Base-by-base conservation (phyloP, 345 rosid species). In the Rhizophora mangle region DNA sequence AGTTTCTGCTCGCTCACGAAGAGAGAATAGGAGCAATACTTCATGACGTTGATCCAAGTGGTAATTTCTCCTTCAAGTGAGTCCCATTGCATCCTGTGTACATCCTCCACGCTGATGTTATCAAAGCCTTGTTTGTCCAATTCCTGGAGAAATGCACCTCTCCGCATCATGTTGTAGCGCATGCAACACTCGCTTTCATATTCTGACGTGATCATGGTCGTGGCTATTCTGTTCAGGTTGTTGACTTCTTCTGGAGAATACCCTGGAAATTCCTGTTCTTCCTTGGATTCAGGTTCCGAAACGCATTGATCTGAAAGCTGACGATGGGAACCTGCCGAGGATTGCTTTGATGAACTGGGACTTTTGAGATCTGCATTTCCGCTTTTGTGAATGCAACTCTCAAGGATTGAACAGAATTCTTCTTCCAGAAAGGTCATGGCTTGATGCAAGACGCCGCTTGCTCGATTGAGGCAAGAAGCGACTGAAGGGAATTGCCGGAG, bases 311-410 rank as follows among this genome's bases (percentile, higher is more conserved):
- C 82, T 1, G 67, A 34, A 0, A 77, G 81, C 1, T 63, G 77
- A 62, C 7, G 10, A 21, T 49, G 79, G 63, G 10, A 55, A 55
- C 59, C 46, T 9, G 46, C 46, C 27, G 29, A 24, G 30, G 30
- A 24, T 56, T 16, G 77, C 65, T 72, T 80, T 57, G 69, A 66
- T 6, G 78, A 21, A 64, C 66, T 67, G 3, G 82, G 80, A 8
- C 83, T 75, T 68, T 78, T 81, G 0, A 60, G 74, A 30, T 83
- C 85, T 24, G 52, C 6, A 31, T 36, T 58, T 8, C 47, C 63
- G 24, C 11, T 46, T 13, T 13, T 76, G 4, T 59, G 60, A 6
- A 29, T 60, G 55, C 63, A 58, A 19, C 29, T 72, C 8, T 72
- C 65, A 19, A 72, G 31, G 6, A 72, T 24, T 18, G 31, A 6